Base-by-base conservation (phyloP, 108 stramenopile genomes). In the Conticribra guillardii region DNA sequence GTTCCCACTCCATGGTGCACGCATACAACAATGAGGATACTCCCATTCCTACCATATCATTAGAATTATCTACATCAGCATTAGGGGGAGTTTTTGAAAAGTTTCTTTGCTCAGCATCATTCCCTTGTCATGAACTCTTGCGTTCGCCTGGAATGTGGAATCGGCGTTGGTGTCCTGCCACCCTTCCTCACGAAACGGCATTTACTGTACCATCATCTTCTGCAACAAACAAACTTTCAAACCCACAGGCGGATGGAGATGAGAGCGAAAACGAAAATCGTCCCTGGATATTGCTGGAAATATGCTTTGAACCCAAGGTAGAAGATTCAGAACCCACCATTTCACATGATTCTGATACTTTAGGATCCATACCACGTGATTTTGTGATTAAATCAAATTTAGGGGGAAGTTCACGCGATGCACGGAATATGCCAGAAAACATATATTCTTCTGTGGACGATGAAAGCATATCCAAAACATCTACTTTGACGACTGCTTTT, bases 11-110 rank as follows among this genome's bases (percentile, higher is more conserved):
- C 2, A 90, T 95, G 91, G 87, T 95, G 0, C 87, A 92, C 74
- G 85, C 83, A 8, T 92, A 89, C 78, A 89, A 85, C 48, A 84
- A 82, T 60, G 61, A 78, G 11, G 85, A 90, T 44, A 91, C 90
- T 18, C 93, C 93, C 8, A 64, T 92, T 24, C 93, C 93, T 23
- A 72, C 79, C 7, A 81, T 95, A 23, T 61, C 74, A 22, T 66
- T 95, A 48, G 84, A 88, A 9, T 54, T 95, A 63, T 70, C 69
- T 15, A 74, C 78, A 34, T 81, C 82, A 51, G 78, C 89, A 1
- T 50, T 90, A 41, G 63, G 88, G 21, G 88, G 88, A 33, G 55
- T 94, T 22, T 67, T 95, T 64, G 91, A 90, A 19, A 82, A 86
- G 74, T 83, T 67, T 23, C 71, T 92, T 69, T 85, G 89, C 45